Conservation (phyloP, 495 filamentous ascomycete species). For the Penicillium flavigenum region DNA sequence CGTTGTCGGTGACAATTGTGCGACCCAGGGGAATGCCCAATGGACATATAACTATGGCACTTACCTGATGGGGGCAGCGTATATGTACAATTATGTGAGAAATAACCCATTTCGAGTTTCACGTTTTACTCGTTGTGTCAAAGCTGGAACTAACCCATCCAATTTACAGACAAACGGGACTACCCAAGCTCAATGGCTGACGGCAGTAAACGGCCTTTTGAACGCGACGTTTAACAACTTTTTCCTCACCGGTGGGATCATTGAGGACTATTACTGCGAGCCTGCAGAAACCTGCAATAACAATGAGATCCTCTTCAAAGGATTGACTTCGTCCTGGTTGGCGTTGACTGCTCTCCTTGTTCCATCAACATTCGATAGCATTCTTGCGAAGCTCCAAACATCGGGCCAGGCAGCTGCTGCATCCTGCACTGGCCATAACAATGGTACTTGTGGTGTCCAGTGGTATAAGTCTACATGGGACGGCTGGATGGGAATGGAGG, state of each 20-base stretch:
- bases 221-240: constrained; percentile 41
- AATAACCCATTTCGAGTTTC: neutral
- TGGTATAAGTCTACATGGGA: constrained; percentile 69
- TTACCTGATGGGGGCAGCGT: constrained; percentile 65
- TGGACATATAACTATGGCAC: constrained; percentile 73
- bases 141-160: neutral
- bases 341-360: constrained; percentile 67
- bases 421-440: constrained; percentile 62
- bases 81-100: constrained; percentile 68
- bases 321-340: constrained; percentile 75
- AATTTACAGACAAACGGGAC: constrained; percentile 22
- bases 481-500: constrained; percentile 59
- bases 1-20: constrained; percentile 52
- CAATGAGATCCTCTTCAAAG: constrained; percentile 85
- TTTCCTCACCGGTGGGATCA: constrained; percentile 55
- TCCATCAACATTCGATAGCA: constrained; percentile 57
- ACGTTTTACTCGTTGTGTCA: neutral
- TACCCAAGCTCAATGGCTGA: constrained; percentile 44
- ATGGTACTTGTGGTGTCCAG: constrained; percentile 68
- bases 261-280: constrained; percentile 68
- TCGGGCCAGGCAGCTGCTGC: constrained; percentile 68
- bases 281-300: constrained; percentile 55
- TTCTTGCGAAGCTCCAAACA: constrained; percentile 64
- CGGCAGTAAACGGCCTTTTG: constrained; percentile 54
- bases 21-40: constrained; percentile 54